These are phyloP conservation scores for Colletotrichum camelliae DNA, from an alignment of 2,329 filamentous ascomycete genomes.

Conservation along the genomic window DNA sequence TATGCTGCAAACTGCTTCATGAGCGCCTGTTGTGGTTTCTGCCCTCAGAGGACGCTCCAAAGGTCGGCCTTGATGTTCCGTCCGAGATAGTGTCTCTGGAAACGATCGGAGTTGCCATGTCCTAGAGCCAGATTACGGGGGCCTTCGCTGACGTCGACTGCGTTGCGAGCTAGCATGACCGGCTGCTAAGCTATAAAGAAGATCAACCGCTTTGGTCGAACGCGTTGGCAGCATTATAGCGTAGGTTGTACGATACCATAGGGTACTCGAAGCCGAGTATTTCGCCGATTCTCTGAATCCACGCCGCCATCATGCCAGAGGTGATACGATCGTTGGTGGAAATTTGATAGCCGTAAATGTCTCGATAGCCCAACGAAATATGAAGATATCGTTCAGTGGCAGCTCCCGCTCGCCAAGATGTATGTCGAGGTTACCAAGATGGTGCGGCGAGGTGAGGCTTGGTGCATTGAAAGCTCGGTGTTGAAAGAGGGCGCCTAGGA, in stretches of 20 bases:
- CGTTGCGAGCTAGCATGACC: not conserved
- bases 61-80: no score
- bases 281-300: constrained; percentile 17
- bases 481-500: not conserved
- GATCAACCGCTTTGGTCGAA: not conserved
- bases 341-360: constrained; percentile 28
- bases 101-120: no score
- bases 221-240: not conserved
- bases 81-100: no score
- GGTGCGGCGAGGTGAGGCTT: not conserved
- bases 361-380: constrained; percentile 28
- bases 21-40: not conserved
- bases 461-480: not conserved
- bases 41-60: no score
- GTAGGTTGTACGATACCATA: not conserved
- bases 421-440: not conserved
- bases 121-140: no score
- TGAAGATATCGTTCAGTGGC: not conserved
- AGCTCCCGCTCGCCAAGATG: not conserved
- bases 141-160: not conserved
- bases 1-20: constrained; percentile 24
- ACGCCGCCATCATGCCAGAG: constrained; percentile 17
- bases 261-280: not conserved
- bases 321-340: constrained; percentile 17
- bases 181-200: not conserved